These are phyloP conservation scores for Diutina neorugosa DNA, from an alignment of 1,139 yeast species.

Conservation along the genomic window DNA sequence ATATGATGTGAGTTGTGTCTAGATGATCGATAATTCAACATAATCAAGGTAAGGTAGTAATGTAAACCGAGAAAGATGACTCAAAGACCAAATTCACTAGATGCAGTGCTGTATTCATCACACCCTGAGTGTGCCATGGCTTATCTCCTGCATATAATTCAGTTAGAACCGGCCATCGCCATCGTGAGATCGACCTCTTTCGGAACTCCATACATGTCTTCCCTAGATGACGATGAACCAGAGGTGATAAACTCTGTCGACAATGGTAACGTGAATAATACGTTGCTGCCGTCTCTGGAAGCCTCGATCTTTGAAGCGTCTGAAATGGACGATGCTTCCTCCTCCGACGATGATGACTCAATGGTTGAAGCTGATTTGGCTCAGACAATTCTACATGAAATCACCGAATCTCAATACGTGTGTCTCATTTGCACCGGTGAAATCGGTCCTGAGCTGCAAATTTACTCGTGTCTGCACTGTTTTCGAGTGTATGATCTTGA, in stretches of 20 bases:
- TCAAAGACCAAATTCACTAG: no score
- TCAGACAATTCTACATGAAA: conserved; percentile 30
- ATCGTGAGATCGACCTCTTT: neutral
- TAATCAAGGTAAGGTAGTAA: no score
- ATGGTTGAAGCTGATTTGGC: neutral
- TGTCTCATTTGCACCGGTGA: conserved; percentile 83
- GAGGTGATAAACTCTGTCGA: neutral
- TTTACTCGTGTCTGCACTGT: conserved; percentile 70
- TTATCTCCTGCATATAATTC: neutral
- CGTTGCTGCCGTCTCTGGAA: neutral
- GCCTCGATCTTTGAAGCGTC: neutral
- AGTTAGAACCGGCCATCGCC: neutral
- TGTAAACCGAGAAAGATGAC: no score
- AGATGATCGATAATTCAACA: no score
- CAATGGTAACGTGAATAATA: neutral
- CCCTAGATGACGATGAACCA: neutral
- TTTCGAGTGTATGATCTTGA: conserved; percentile 71
- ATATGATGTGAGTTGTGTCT: no score
- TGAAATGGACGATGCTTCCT: neutral
- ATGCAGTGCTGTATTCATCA: no score
- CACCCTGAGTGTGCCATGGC: no score
- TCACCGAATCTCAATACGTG: conserved; percentile 54
- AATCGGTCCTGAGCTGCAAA: conserved; percentile 48
- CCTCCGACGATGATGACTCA: neutral
- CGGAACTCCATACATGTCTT: neutral